Evolutionary conservation across 2,329 filamentous ascomycete species (phyloP).

Genomic region (Hypoxylon sp.): DNA sequence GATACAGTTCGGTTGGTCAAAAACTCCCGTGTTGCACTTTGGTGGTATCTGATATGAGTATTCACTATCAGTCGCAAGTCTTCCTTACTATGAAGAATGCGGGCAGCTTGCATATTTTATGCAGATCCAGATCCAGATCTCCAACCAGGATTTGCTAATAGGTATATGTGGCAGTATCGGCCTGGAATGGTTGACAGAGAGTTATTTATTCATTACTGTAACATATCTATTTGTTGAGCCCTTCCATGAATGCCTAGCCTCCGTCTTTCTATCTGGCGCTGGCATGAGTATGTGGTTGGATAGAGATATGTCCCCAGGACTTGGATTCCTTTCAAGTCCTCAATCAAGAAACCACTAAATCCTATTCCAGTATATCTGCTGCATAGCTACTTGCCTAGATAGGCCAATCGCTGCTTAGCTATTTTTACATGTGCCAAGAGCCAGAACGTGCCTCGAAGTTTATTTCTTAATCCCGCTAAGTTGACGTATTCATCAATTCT

Average conservation of each 20-base stretch:
- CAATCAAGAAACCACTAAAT: not conserved
- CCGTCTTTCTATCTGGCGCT: conserved; percentile 3
- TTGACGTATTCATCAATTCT: not conserved
- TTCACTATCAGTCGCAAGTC: conserved; percentile 13
- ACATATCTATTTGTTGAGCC: conserved; percentile 16
- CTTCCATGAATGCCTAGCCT: not conserved
- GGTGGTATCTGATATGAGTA: conserved; percentile 6
- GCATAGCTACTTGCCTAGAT: not conserved
- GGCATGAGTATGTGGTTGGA: conserved; percentile 3
- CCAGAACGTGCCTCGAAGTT: not conserved
- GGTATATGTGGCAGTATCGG: conserved; percentile 9
- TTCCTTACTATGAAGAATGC: conserved; percentile 28
- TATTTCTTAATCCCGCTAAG: not conserved
- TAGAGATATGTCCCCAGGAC: not conserved
- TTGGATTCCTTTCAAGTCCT: not conserved
- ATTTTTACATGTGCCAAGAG: not conserved
- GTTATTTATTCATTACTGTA: conserved; percentile 2
- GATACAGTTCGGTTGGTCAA: conserved; percentile 26
- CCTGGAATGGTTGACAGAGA: conserved; percentile 4
- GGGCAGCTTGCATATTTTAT: conserved; percentile 22
- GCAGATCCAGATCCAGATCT: conserved; percentile 42
- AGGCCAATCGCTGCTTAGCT: not conserved
- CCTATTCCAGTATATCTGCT: not conserved
- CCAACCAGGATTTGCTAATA: conserved; percentile 34
- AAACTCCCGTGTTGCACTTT: conserved; percentile 28